phyloP scores from a whole-genome alignment of 768 basidiomycete genomes.

The Trametes cubensis region DNA sequence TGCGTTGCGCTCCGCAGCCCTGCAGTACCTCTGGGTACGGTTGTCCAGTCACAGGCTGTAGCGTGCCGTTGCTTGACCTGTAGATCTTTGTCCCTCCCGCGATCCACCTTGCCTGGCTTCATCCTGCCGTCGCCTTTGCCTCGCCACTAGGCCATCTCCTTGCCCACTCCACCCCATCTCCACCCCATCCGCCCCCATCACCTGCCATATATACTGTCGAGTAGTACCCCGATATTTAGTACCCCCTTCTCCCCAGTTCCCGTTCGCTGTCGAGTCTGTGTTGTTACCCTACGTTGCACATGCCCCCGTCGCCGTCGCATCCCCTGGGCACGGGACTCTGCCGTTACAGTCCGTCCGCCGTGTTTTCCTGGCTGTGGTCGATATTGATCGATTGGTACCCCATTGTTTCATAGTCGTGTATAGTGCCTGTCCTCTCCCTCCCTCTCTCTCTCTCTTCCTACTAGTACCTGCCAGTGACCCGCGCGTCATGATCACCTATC shows the following conservation, averaged over 20 bases:
- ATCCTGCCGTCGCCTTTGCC: too few species aligned
- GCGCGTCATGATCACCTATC: background rate
- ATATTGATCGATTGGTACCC: slow-evolving; percentile 11
- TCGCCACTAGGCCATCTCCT: too few species aligned
- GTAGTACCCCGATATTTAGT: background rate
- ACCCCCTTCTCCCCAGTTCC: background rate
- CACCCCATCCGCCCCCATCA: background rate
- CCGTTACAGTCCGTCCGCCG: slow-evolving; percentile 10
- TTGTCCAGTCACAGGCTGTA: background rate
- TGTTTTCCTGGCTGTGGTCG: slow-evolving; percentile 17
- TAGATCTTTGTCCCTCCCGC: background rate
- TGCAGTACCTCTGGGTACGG: background rate
- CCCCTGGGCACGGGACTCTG: too few species aligned
- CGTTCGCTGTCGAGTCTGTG: slow-evolving; percentile 16
- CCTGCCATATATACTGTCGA: background rate
- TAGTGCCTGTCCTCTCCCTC: background rate
- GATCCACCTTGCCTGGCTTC: background rate
- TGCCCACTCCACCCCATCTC: too few species aligned
- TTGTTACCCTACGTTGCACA: slow-evolving; percentile 16
- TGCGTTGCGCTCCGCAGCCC: background rate
- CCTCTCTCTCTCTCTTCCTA: background rate
- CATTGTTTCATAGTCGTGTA: slow-evolving; percentile 10
- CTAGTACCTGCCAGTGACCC: background rate
- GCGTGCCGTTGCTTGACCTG: background rate
- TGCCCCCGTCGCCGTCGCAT: background rate